These are phyloP conservation scores for Ilyonectria mors-panacis DNA, from an alignment of 2,329 filamentous ascomycete species.

Conservation along the genomic window DNA sequence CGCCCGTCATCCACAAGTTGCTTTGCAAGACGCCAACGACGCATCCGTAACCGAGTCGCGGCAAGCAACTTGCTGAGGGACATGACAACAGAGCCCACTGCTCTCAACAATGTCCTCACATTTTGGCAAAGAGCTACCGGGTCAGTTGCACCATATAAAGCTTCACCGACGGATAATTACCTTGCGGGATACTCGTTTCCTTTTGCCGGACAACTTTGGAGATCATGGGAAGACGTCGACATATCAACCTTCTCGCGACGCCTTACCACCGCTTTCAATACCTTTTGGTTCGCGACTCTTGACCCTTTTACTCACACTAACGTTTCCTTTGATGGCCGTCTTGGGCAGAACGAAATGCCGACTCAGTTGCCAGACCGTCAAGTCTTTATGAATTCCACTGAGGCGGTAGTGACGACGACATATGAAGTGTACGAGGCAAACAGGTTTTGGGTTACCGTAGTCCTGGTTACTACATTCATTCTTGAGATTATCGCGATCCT, in stretches of 20 bases:
- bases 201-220: not conserved
- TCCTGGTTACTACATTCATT: constrained; percentile 19
- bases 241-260: constrained; percentile 18
- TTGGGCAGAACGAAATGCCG: not conserved
- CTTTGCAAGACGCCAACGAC: not conserved
- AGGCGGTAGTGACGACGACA: not conserved
- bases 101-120: not conserved
- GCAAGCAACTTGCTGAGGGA: not conserved
- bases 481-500: not conserved
- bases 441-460: constrained; percentile 11
- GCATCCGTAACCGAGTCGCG: not conserved
- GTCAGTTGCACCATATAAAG: no score
- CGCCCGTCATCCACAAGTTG: not conserved
- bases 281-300: constrained; percentile 21
- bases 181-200: constrained; percentile 9
- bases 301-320: constrained; percentile 10
- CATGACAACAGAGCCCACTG: not conserved
- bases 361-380: not conserved
- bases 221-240: not conserved
- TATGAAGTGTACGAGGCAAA: constrained; percentile 14
- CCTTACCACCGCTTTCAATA: constrained; percentile 31
- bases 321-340: not conserved
- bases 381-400: not conserved
- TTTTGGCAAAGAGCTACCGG: not conserved
- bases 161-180: constrained; percentile 11